A percentile compares a stretch with the other conserved stretches of the same genome.
Conservation (phyloP, 805 yeast genomes). For the Starmerella apicola region DNA sequence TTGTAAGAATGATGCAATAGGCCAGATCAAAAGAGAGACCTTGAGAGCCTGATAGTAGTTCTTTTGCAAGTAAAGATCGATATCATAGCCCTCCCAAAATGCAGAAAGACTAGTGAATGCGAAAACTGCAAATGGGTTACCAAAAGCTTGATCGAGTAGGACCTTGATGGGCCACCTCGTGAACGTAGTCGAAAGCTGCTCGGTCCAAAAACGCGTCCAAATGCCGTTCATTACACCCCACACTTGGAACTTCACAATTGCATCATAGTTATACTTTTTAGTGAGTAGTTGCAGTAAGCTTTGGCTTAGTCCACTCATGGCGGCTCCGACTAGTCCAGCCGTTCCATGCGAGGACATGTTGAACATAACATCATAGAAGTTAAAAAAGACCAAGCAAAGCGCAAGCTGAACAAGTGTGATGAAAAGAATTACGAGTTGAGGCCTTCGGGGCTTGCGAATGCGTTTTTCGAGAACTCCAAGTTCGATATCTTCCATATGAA, state of each 20-base stretch:
- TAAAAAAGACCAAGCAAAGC: constrained; percentile 18
- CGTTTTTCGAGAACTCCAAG: constrained; percentile 20
- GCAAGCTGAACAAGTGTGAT: constrained; percentile 19
- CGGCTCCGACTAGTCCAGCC: constrained; percentile 24
- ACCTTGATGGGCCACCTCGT: constrained; percentile 19
- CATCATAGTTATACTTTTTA: constrained; percentile 15
- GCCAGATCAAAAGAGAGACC: constrained; percentile 22
- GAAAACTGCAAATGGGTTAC: constrained; percentile 27
- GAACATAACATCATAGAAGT: constrained; percentile 21
- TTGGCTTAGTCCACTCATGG: constrained; percentile 27
- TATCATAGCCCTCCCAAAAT: constrained; percentile 28
- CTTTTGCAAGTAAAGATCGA: constrained; percentile 24
- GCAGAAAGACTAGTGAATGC: constrained; percentile 26
- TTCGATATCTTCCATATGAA: constrained; percentile 18
- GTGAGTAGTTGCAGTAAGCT: constrained; percentile 24
- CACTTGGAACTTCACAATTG: constrained; percentile 26
- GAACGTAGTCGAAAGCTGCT: constrained; percentile 22
- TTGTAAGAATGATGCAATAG: constrained; percentile 20
- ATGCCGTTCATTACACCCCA: constrained; percentile 30
- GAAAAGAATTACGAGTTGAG: constrained; percentile 13
- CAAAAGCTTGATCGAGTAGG: constrained; percentile 26
- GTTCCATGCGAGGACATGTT: constrained; percentile 23
- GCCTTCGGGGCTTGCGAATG: constrained; percentile 19
- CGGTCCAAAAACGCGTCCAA: constrained; percentile 31
- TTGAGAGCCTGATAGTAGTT: constrained; percentile 21